phyloP scores from a whole-genome alignment of 352 stramenopile species.

The Thraustochytrium striatum region DNA sequence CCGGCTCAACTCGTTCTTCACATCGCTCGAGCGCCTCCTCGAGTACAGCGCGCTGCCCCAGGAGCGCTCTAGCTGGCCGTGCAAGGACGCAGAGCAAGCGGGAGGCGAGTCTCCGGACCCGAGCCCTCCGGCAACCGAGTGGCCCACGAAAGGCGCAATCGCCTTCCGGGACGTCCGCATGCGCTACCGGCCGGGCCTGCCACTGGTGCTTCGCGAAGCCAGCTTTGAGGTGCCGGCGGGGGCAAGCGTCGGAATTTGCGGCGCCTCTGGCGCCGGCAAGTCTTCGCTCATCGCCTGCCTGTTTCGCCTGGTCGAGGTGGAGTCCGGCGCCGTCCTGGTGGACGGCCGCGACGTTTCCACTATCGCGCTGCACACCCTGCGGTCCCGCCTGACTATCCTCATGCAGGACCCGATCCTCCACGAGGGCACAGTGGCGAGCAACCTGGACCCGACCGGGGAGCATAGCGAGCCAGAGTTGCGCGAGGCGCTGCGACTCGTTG shows the following conservation, averaged over 20 bases:
- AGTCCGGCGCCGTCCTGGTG: conserved; percentile 70
- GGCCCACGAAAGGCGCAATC: conserved; percentile 62
- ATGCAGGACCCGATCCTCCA: conserved; percentile 67
- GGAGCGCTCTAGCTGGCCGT: neutral
- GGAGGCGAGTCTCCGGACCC: neutral
- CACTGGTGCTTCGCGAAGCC: conserved; percentile 67
- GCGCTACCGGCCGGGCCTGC: conserved; percentile 71
- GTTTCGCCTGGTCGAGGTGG: conserved; percentile 86
- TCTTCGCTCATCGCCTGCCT: conserved; percentile 79
- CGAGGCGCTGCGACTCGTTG: conserved; percentile 52
- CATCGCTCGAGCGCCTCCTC: conserved; percentile 66
- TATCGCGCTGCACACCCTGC: conserved; percentile 40
- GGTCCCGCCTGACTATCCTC: conserved; percentile 19
- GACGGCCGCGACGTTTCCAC: conserved; percentile 75
- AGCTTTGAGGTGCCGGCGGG: conserved; percentile 52
- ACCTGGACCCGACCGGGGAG: conserved; percentile 73
- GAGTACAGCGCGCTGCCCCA: conserved; percentile 59
- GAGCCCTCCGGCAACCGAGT: neutral
- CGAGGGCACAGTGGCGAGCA: conserved; percentile 69
- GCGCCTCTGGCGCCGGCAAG: conserved; percentile 77
- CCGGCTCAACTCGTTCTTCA: conserved; percentile 58
- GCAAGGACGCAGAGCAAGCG: neutral
- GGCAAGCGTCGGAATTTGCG: conserved; percentile 82
- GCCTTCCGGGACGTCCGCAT: conserved; percentile 80
- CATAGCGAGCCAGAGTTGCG: conserved; percentile 57